Evolutionary conservation across 2,329 filamentous ascomycete genomes (phyloP).

Genomic region (Coniochaeta sp.): DNA sequence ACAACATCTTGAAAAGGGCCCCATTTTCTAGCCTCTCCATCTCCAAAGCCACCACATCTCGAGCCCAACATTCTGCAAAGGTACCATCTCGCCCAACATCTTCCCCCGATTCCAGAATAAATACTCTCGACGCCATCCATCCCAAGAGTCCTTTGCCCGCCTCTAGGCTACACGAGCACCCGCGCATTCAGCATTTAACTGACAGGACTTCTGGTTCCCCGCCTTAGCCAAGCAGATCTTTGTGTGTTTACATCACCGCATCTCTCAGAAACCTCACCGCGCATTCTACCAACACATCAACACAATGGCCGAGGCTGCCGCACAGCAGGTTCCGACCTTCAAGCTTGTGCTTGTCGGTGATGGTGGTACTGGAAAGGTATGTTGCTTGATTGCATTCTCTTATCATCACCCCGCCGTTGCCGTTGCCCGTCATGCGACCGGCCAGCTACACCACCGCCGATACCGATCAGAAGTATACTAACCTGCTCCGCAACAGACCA

Average conservation of each 20-base stretch:
- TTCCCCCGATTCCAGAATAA: neutral
- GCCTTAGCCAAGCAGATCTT: constrained; percentile 3
- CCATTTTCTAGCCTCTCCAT: neutral
- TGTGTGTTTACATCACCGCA: constrained; percentile 35
- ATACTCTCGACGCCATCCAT: neutral
- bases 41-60: constrained; percentile 1
- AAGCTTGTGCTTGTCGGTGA: constrained; percentile 99
- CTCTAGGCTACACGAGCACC: neutral
- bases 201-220: constrained; percentile 2
- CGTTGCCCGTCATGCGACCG: neutral
- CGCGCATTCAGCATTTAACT: constrained; percentile 4
- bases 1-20: constrained; percentile 12
- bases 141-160: neutral
- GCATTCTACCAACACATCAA: constrained; percentile 39
- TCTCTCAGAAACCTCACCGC: constrained; percentile 16
- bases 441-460: constrained; percentile 5
- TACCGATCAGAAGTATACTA: neutral
- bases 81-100: neutral
- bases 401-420: constrained; percentile 12
- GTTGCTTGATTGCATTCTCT: constrained; percentile 26
- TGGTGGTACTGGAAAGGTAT: constrained; percentile 98
- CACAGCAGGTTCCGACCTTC: constrained; percentile 66
- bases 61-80: constrained; percentile 3
- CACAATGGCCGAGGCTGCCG: constrained; percentile 56
- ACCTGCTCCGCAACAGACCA: constrained; percentile 69